These are phyloP conservation scores for Penicillium salamii DNA, from an alignment of 495 filamentous ascomycete genomes.

Conservation along the genomic window DNA sequence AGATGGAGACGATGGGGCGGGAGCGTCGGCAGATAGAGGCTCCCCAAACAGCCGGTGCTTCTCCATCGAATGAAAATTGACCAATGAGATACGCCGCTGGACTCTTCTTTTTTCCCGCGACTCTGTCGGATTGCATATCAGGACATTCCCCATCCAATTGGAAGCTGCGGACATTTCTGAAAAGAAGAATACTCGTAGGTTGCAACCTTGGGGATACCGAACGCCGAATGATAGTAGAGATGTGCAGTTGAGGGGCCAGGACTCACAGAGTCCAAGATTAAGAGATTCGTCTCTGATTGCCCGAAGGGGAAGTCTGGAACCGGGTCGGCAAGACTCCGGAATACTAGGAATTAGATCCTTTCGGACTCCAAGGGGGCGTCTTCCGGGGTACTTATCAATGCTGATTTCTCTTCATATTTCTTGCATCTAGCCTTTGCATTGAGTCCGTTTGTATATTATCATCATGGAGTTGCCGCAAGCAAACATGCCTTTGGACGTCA, in stretches of 20 bases:
- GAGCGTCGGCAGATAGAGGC: not conserved
- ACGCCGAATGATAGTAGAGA: too few relatives aligned
- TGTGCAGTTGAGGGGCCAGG: not conserved
- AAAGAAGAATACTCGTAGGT: too few relatives aligned
- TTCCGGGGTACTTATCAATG: not conserved
- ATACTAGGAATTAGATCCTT: not conserved
- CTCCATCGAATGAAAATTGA: not conserved
- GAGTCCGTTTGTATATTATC: not conserved
- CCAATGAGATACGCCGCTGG: not conserved
- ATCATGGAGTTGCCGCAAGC: conserved; percentile 23
- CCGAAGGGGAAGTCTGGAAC: not conserved
- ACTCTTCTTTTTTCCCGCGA: not conserved
- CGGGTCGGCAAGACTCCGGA: not conserved
- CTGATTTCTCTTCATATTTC: not conserved
- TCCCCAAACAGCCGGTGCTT: not conserved
- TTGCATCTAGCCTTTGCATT: not conserved
- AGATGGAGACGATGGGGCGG: not conserved
- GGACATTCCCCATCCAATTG: too few relatives aligned
- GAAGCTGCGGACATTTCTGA: too few relatives aligned
- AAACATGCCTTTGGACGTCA: conserved; percentile 27
- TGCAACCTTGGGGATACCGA: too few relatives aligned
- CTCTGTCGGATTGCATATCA: too few relatives aligned
- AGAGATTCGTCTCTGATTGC: not conserved
- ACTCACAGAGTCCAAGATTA: not conserved
- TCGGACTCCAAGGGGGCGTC: conserved; percentile 1